phyloP scores from a whole-genome alignment of 1,284 basidiomycete genomes.

The Cerioporus squamosus region DNA sequence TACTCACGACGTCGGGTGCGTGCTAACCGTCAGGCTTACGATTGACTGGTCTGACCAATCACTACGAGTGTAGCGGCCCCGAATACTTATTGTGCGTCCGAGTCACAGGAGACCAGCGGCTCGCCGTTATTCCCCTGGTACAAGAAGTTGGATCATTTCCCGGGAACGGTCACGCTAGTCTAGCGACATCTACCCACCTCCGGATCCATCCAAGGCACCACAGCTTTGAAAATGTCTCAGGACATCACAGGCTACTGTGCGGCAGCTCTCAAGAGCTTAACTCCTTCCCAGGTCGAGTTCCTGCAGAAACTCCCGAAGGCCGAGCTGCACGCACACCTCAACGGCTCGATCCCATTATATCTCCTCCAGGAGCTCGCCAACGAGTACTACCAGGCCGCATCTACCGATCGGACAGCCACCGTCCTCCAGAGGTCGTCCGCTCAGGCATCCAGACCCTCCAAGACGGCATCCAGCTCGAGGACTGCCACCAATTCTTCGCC shows the following conservation, averaged over 20 bases:
- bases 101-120: no score
- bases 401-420: conserved; percentile 4
- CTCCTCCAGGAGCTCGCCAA: conserved; percentile 68
- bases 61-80: no score
- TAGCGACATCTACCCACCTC: not conserved
- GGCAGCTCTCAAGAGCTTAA: conserved; percentile 56
- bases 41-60: no score
- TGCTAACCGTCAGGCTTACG: no score
- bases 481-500: conserved; percentile 71
- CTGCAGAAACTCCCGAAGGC: conserved; percentile 71
- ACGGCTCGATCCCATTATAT: conserved; percentile 76
- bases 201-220: not conserved
- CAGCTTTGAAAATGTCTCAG: conserved; percentile 9
- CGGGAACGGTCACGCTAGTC: no score
- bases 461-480: conserved; percentile 52
- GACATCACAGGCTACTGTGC: conserved; percentile 36
- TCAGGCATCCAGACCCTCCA: conserved; percentile 53
- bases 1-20: no score
- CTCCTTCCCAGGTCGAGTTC: conserved; percentile 55
- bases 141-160: no score
- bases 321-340: conserved; percentile 83
- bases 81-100: no score
- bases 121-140: no score
- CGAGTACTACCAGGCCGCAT: conserved; percentile 35
- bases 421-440: conserved; percentile 38